Conservation (phyloP, 148 eudicot species). For the Silene uniflora region DNA sequence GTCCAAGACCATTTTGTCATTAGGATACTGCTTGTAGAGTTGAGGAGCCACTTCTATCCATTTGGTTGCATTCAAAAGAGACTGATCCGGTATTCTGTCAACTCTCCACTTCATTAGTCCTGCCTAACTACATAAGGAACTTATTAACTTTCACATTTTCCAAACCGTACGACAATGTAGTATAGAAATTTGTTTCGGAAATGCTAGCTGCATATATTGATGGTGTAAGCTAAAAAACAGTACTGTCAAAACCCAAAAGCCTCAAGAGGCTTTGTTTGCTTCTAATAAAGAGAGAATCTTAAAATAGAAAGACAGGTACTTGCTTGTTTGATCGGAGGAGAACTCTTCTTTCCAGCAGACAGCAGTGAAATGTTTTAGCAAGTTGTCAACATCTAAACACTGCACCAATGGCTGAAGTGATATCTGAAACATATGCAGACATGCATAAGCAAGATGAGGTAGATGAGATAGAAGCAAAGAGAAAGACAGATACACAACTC, state of each 20-base stretch:
- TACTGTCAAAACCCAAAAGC: background rate
- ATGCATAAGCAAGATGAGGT: too few species aligned
- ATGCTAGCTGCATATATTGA: background rate
- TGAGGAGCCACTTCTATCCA: conserved; percentile 75
- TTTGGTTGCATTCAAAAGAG: conserved; percentile 70
- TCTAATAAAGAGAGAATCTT: too few species aligned
- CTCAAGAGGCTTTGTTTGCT: too few species aligned
- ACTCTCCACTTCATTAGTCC: conserved; percentile 68
- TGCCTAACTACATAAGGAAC: conserved; percentile 50
- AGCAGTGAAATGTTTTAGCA: too few species aligned
- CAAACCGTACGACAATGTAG: background rate
- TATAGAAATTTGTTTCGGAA: background rate
- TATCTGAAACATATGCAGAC: too few species aligned
- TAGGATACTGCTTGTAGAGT: conserved; percentile 66
- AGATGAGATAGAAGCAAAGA: too few species aligned
- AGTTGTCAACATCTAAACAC: too few species aligned
- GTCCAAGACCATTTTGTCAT: conserved; percentile 62
- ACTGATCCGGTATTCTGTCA: conserved; percentile 61
- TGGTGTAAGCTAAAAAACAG: background rate
- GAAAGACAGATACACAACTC: too few species aligned
- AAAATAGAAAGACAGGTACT: too few species aligned
- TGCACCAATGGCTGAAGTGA: too few species aligned
- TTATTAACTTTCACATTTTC: conserved; percentile 17
- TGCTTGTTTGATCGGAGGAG: too few species aligned
- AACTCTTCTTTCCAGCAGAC: too few species aligned